Percentiles rank a stretch among this genome's conserved stretches.
Conservation (phyloP, 768 basidiomycete species). For the Daedaleopsis nitida region DNA sequence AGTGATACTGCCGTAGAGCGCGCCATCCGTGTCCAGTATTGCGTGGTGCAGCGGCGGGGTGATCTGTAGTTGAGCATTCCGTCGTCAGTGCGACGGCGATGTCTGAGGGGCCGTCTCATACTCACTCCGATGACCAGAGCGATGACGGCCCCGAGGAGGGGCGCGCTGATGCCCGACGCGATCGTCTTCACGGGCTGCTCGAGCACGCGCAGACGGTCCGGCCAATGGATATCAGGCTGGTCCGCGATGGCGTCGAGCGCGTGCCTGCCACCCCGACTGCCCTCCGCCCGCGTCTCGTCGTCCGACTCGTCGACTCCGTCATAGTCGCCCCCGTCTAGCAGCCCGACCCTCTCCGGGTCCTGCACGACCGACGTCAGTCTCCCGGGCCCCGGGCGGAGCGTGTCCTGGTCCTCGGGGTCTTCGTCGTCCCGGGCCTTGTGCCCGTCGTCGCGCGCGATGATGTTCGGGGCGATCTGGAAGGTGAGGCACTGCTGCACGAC, state of each 20-base stretch:
- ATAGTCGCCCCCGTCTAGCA: constrained; percentile 25
- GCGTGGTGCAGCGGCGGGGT: constrained; percentile 23
- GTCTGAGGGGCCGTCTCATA: background rate
- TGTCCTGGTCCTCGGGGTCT: constrained; percentile 16
- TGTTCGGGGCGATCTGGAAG: constrained; percentile 30
- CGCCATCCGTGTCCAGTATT: constrained; percentile 25
- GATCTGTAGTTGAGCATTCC: constrained; percentile 15
- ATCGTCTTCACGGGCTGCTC: constrained; percentile 26
- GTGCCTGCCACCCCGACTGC: background rate
- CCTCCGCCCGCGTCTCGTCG: background rate
- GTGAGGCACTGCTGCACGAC: constrained; percentile 33
- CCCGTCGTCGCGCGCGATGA: constrained; percentile 24
- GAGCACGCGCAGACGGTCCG: constrained; percentile 13
- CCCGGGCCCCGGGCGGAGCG: constrained; percentile 18
- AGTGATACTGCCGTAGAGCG: constrained; percentile 28
- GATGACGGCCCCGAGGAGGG: constrained; percentile 30
- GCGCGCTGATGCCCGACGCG: constrained; percentile 25
- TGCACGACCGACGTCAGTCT: constrained; percentile 25
- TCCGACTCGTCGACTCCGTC: constrained; percentile 3
- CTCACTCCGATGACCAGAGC: constrained; percentile 30
- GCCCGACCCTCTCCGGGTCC: constrained; percentile 30
- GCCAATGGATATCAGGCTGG: constrained; percentile 29
- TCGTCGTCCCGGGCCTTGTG: constrained; percentile 2
- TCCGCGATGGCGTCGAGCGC: constrained; percentile 26
- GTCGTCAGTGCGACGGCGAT: background rate